Evolutionary conservation across 2,329 filamentous ascomycete genomes (phyloP).

Genomic region (Calonectria hawksworthii): DNA sequence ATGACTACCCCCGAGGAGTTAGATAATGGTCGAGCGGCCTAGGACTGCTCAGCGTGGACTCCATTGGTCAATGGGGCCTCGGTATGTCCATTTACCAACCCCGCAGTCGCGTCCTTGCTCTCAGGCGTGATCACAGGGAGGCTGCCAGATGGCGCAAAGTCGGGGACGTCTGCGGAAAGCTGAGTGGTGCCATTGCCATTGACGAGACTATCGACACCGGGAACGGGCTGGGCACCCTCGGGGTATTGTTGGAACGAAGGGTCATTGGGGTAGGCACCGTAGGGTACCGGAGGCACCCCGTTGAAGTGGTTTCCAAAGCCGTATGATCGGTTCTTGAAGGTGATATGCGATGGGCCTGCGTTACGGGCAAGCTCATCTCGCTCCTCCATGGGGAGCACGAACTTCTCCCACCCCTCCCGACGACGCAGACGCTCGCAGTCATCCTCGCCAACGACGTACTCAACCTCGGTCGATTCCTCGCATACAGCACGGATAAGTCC

Average conservation of each 20-base stretch:
- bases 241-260: constrained; percentile 48
- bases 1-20: constrained; percentile 18
- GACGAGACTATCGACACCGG: constrained; percentile 52
- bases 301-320: constrained; percentile 48
- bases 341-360: constrained; percentile 69
- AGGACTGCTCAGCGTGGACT: constrained; percentile 40
- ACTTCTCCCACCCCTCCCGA: constrained; percentile 83
- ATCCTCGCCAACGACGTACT: constrained; percentile 82
- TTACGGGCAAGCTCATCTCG: constrained; percentile 82
- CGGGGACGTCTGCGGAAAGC: constrained; percentile 56
- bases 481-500: constrained; percentile 83
- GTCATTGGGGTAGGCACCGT: constrained; percentile 48
- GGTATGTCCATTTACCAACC: constrained; percentile 40
- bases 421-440: constrained; percentile 83
- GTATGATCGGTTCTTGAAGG: constrained; percentile 53
- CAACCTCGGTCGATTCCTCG: constrained; percentile 78
- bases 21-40: constrained; percentile 33
- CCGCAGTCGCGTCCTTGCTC: constrained; percentile 25
- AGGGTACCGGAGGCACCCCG: constrained; percentile 49
- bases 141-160: constrained; percentile 54
- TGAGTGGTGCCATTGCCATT: constrained; percentile 50
- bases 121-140: constrained; percentile 32
- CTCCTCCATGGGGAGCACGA: constrained; percentile 79
- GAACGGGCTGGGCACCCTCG: constrained; percentile 51
- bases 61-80: constrained; percentile 45